Conservation (phyloP, 768 basidiomycete species). For the Kwoniella sp. region DNA sequence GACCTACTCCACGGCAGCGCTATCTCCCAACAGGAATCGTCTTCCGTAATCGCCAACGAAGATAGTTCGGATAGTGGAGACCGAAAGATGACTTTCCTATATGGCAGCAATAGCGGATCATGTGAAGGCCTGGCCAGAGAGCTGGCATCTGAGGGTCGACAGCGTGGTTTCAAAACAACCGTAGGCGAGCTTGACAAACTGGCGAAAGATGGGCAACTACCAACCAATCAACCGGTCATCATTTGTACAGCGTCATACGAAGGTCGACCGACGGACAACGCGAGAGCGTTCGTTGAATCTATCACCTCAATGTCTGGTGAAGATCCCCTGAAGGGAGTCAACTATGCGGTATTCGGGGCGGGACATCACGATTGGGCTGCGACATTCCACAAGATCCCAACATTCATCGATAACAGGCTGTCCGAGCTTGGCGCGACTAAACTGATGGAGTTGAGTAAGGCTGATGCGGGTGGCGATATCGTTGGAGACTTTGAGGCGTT, state of each 20-base stretch:
- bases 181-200: constrained; percentile 59
- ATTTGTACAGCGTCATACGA: constrained; percentile 62
- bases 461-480: constrained; percentile 56
- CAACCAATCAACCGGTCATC: constrained; percentile 60
- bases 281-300: constrained; percentile 60
- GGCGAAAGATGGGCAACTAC: constrained; percentile 22
- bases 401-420: constrained; percentile 57
- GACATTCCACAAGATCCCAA: constrained; percentile 61
- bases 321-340: constrained; percentile 28
- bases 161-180: constrained; percentile 58
- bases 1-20: constrained; percentile 16
- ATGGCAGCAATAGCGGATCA: constrained; percentile 60
- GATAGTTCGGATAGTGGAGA: background rate
- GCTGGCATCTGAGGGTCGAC: constrained; percentile 57
- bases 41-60: background rate
- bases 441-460: constrained; percentile 57
- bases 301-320: constrained; percentile 52
- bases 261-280: constrained; percentile 62
- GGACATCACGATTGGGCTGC: constrained; percentile 62
- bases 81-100: background rate
- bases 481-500: background rate
- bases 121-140: constrained; percentile 61
- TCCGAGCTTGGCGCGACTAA: constrained; percentile 56
- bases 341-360: constrained; percentile 61
- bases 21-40: constrained; percentile 9